Conservation (phyloP, 768 basidiomycete genomes). For the Lactarius tabidus region DNA sequence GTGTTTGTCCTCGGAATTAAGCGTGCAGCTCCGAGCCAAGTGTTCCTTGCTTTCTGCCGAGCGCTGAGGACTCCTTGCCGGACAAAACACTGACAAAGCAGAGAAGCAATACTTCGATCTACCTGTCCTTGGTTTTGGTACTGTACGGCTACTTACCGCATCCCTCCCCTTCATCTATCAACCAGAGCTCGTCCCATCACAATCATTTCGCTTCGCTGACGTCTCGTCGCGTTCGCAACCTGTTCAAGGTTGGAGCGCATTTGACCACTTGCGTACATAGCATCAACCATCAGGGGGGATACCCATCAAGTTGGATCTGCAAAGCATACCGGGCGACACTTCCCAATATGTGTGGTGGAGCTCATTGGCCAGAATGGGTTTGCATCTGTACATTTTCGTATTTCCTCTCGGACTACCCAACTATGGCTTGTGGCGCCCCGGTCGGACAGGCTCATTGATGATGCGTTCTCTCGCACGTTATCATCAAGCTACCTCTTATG, state of each 20-base stretch:
- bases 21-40: constrained; percentile 18
- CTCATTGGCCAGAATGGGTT: constrained; percentile 6
- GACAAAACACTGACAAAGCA: constrained; percentile 14
- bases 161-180: background rate
- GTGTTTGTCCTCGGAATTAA: constrained; percentile 20
- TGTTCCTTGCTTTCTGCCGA: constrained; percentile 10
- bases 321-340: constrained; percentile 10
- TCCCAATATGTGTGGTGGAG: constrained; percentile 18
- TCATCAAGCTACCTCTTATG: background rate
- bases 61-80: background rate
- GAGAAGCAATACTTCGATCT: constrained; percentile 20
- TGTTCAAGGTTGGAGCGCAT: background rate
- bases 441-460: constrained; percentile 5
- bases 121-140: constrained; percentile 2
- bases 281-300: background rate
- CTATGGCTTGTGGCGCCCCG: constrained; percentile 18
- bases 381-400: constrained; percentile 20
- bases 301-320: constrained; percentile 12
- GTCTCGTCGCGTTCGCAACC: constrained; percentile 3
- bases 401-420: constrained; percentile 8
- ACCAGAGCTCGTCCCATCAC: constrained; percentile 1
- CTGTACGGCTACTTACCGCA: background rate
- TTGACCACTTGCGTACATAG: background rate
- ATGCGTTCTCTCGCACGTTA: constrained; percentile 9
- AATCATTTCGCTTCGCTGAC: background rate